Base-by-base conservation (phyloP, 768 basidiomycete genomes). In the Hygrophorus russula region DNA sequence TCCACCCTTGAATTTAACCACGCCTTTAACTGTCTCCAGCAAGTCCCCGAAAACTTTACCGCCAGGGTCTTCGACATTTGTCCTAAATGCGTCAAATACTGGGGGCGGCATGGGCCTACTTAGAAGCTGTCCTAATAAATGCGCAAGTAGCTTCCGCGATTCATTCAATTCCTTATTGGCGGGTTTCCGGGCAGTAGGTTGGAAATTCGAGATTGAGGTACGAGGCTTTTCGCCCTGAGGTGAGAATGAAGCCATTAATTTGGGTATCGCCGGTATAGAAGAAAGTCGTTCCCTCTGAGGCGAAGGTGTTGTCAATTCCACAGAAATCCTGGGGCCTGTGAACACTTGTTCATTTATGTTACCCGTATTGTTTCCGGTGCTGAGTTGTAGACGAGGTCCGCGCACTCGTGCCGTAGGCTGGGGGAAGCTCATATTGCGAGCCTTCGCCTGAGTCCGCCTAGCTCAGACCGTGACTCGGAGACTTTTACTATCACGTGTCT, bases 101-200 rank as follows among this genome's bases (percentile, higher is more conserved):
- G 74, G 55, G 2, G 76, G 74, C 24, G 80, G 77, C 47, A 67
- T 65, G 3, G 60, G 62, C 44, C 86, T 69, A 39, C 60, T 63
- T 37, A 74, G 70, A n/a, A 90, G 67, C 51, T 80, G 76, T 27
- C 66, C 65, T 12, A 89, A 62, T 20, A 85, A 63, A 55, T 82
- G 76, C 0, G 73, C 69, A 3, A 88, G 64, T 17, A 86, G 65
- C 55, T 87, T 87, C 39, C 76, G 72, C 7, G 79, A 75, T 57
- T 85, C 85, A 42, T 73, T 70, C 28, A 65, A 65, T 20, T 70
- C 70, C 49, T 69, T 70, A 42, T 56, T 59, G 20, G 64, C 59
- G 48, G 59, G 36, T 46, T 54, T 53, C 44, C 49, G 35, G 15
- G 49, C 49, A 5, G 34, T 28, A 28, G 55, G 45, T 34, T 41